Evolutionary conservation across 75 land plant species (phyloP), one percentile per base, ranked within the genome.

Genomic region (Pinus taeda): DNA sequence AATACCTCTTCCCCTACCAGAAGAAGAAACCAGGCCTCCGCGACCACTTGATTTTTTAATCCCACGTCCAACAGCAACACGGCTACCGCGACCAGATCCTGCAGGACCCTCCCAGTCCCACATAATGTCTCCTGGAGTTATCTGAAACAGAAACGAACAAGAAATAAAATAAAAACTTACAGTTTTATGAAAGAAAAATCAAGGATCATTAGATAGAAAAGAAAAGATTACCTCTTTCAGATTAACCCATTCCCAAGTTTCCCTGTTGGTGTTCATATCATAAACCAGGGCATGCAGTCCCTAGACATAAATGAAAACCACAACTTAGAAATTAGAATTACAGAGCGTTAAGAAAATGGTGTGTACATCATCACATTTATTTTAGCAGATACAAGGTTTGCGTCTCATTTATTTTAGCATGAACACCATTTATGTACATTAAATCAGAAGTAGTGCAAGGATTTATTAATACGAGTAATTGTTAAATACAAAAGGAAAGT

Each of bases 191-290:
- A 3, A 24, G 60, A 33, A 73, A 30, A 15, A 55, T 3, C 49
- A 26, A n/a, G 30, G 53, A 45, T 17, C 5, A 20, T 33, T 56
- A 58, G 55, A 6, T 15, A 13, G 11, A 63, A 53, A 42, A 22
- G 58, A 33, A 15, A 30, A 84, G 14, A 6, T 11, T 85, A 88
- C 96, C 90, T 92, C 97, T 71, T 90, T 88, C 37, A 96, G 83
- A 78, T 93, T 81, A 59, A 96, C 92, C 97, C 97, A 96, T 77
- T 96, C 98, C 86, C 88, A 93, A 36, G 95, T 90, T 80, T 95
- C 98, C 74, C 86, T 76, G 11, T 58, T 45, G 30, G 97, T 92
- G 76, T 87, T 78, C 5, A 84, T 84, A 57, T 96, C 98, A 77
- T 96, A 96, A 58, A 90, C 91, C 20, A 96, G 87, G 60, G 85